These are phyloP conservation scores for Coemansia javaensis DNA, from an alignment of 192 early-diverging fungal species.

Conservation along the genomic window DNA sequence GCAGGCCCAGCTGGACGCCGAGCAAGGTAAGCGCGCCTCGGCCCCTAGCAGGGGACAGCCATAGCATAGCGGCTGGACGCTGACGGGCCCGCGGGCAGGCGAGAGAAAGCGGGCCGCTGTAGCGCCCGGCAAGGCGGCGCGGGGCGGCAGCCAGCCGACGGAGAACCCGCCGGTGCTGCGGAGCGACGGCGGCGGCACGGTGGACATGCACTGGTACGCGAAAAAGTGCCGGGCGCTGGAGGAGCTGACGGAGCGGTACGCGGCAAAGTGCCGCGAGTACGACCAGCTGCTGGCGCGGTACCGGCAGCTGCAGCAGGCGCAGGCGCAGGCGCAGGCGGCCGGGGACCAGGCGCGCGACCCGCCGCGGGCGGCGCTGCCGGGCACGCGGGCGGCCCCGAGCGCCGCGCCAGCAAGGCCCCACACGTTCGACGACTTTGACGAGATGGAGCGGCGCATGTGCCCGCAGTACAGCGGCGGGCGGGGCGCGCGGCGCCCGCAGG, in stretches of 20 bases:
- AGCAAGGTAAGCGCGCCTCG: conserved; percentile 2
- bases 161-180: background rate
- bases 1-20: conserved; percentile 11
- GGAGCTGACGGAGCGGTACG: conserved; percentile 13
- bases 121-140: background rate
- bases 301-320: conserved; percentile 3
- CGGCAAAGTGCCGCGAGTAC: conserved; percentile 31
- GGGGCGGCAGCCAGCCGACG: background rate
- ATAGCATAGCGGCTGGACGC: too few relatives aligned
- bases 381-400: background rate
- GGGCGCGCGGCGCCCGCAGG: conserved; percentile 5
- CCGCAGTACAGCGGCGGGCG: conserved; percentile 9
- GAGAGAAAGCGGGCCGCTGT: background rate
- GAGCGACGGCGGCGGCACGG: background rate
- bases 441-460: conserved; percentile 20
- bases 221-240: conserved; percentile 37
- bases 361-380: background rate
- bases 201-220: conserved; percentile 12
- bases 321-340: background rate
- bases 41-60: too few relatives aligned
- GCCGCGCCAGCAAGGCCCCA: background rate
- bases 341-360: background rate
- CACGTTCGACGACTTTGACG: conserved; percentile 38
- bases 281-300: conserved; percentile 18
- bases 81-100: background rate